Evolutionary conservation across 163 green algal genomes (phyloP), one percentile per base, ranked within the genome.

Genomic region (Scenedesmus sp.): DNA sequence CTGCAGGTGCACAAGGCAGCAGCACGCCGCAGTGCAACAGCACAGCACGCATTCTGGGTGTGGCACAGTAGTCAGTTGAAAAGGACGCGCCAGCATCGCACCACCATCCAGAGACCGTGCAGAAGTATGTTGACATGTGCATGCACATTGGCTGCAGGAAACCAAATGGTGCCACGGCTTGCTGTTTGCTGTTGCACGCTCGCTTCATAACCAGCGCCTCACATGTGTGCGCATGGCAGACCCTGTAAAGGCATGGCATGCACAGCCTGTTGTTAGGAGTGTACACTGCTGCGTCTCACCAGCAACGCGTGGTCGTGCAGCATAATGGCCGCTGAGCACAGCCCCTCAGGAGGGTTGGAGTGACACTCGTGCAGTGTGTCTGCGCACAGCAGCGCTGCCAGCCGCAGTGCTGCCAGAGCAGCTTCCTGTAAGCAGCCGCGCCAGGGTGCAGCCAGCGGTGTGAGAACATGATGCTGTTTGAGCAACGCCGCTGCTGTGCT

Each of bases 241-340:
- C n/a, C n/a, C 4, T n/a, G 24, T 24, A 72, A 22, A 16, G 13
- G 59, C 26, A n/a, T 76, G 65, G 37, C 65, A 76, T 20, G 30
- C 6, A 72, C 59, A 72, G 59, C 59, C 53, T 61, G 35, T 30
- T 70, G 26, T 76, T 82, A 26, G 30, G 7, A 56, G 6, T 68
- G 33, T n/a, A n/a, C 6, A 37, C 12, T 37, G 56, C 18, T 30
- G 59, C 56, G 22, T 70, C 93, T 33, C 49, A 95, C 92, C 87
- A 96, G 90, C 2, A 97, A 78, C 5, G 90, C 91, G 51, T 92
- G 59, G 88, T 96, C 94, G 51, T 97, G 95, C 85, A 97, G 92
- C 42, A 93, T 81, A 6, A 83, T 37, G 0, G 94, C 95, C 13
- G 89, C 70, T 13, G 53, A 44, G 10, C 89, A 56, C 37, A 97